These are phyloP conservation scores for Euryodendron excelsum DNA, from an alignment of 148 eudicot species.

Conservation along the genomic window DNA sequence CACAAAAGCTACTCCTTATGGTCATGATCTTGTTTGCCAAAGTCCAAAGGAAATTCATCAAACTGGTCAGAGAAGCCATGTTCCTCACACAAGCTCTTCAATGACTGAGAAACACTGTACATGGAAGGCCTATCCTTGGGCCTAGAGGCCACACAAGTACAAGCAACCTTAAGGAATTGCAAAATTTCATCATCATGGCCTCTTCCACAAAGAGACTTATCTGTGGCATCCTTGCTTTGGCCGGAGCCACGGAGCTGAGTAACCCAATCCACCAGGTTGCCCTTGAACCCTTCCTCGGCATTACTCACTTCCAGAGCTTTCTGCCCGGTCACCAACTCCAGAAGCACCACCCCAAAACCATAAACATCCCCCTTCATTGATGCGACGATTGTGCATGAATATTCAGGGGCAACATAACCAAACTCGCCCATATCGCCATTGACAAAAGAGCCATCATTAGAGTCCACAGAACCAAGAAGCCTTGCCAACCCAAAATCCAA, in stretches of 20 bases:
- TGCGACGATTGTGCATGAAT: constrained; percentile 59
- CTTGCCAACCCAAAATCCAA: constrained; percentile 62
- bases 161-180: constrained; percentile 58
- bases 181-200: constrained; percentile 66
- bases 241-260: constrained; percentile 46
- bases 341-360: constrained; percentile 65
- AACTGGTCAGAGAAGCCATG: constrained; percentile 51
- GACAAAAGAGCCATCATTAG: constrained; percentile 41
- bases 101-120: constrained; percentile 55
- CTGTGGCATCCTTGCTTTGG: constrained; percentile 55
- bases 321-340: constrained; percentile 69
- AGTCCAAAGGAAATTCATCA: constrained; percentile 65
- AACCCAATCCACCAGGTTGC: constrained; percentile 76
- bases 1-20: neutral
- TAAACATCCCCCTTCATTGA: constrained; percentile 70
- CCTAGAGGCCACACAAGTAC: constrained; percentile 61
- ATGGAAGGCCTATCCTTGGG: constrained; percentile 69
- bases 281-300: constrained; percentile 60
- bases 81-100: constrained; percentile 51
- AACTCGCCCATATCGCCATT: constrained; percentile 69
- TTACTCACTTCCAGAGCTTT: constrained; percentile 53
- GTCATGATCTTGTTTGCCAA: constrained; percentile 35
- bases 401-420: constrained; percentile 78
- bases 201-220: constrained; percentile 47
- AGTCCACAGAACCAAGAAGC: constrained; percentile 43